Evolutionary conservation across 2,329 filamentous ascomycete genomes (phyloP), one percentile per base, ranked within the genome.

Genomic region (Aureobasidium sp.): DNA sequence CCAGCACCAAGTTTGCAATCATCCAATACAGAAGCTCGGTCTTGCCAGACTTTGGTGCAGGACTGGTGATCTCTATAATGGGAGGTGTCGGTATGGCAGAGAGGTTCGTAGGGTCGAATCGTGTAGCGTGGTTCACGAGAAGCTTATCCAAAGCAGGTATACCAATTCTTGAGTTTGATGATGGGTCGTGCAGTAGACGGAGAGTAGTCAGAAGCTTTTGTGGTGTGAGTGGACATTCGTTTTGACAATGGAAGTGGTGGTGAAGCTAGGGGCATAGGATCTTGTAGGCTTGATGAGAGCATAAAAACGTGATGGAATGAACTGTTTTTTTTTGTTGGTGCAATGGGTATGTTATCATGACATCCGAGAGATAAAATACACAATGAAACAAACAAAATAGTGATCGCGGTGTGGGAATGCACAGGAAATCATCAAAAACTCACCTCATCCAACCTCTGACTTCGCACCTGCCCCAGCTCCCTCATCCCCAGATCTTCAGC

Each of bases 21-120:
- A 87, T 71, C 63, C 82, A 78, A 71, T 86, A 84, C 39, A 87
- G 73, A 0, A 87, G 69, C 39, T 83, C 79, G 0, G 84, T 82
- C 71, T 85, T 86, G 10, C 84, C 85, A 12, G 78, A 74, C 29
- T 77, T 78, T 3, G 82, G 74, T 13, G 74, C 73, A 39, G 75
- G 72, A 56, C 82, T 83, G 24, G 79, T 76, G 50, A 87, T 74
- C 68, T 86, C 83, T 56, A 87, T 66, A 5, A 81, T 74, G 0
- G 79, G 75, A 10, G 69, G 68, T 24, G 67, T 59, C 20, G 66
- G 46, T 44, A 34, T 47, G 6, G 41, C 26, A n/a, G 50, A 62
- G 6, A 53, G 39, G 57, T 36, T 44, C 34, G 44, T 65, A 67
- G 50, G 59, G 39, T 29, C 62, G 51, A 24, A 63, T 13, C 29